Base-by-base conservation (phyloP, 2,329 filamentous ascomycete species). In the Lasiodiplodia sp. region DNA sequence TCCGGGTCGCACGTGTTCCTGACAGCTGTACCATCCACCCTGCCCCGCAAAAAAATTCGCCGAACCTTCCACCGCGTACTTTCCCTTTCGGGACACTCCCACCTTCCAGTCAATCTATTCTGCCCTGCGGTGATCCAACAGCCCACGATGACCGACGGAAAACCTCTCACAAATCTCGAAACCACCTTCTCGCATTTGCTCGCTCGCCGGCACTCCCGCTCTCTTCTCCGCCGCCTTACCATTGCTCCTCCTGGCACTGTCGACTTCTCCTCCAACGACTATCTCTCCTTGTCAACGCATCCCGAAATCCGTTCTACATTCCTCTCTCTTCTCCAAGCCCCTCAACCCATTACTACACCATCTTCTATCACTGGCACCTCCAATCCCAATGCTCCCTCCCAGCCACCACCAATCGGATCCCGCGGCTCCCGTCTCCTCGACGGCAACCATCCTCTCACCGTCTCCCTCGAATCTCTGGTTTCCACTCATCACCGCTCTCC, bases 261-360 rank as follows among this genome's bases (percentile, higher is more conserved):
- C 62, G 89, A 91, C 77, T 90, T 91, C 73, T 89, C 87, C 1
- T 90, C 88, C 57, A 90, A 90, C 75, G 89, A 91, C 75, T 89
- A 90, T 70, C 83, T 91, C 12, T 90, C 88, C 0, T 79, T 91
- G 4, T 84, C 81, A 1, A 83, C 79, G 0, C 86, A 83, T 8
- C 74, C 79, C 0, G 74, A 75, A 4, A 82, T 88, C n/a, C 84
- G 84, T 5, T 64, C 77, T 4, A 77, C 79, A 2, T 89, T 84
- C 70, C 76, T 88, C 10, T 67, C 79, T 7, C 84, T 87, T 69
- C 76, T 87, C 3, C 69, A 79, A 49, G 63, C 49, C 4, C 38
- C 37, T 14, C 10, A 21, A 11, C 34, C 31, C 31, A 44, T 2
- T 7, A 47, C n/a, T 5, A 21, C 31, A 34, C 8, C 31, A 10